Percentiles rank a stretch among this genome's conserved stretches.
phyloP scores from a whole-genome alignment of 257 asterid genomes.

The Fraxinus pennsylvanica region DNA sequence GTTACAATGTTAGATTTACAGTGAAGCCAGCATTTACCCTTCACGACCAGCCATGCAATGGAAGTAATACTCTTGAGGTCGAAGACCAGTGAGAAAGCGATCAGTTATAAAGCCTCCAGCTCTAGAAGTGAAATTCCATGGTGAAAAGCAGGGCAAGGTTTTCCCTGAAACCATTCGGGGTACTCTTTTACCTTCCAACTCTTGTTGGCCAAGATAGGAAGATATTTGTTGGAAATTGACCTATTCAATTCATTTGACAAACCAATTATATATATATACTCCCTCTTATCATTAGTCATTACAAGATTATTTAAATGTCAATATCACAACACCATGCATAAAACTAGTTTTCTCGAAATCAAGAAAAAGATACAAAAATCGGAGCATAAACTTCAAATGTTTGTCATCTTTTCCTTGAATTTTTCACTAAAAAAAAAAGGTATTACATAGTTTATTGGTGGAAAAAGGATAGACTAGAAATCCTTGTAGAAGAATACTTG shows the following conservation, averaged over 20 bases:
- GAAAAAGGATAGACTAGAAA: background rate
- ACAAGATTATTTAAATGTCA: background rate
- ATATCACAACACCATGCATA: background rate
- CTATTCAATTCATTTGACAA: conserved; percentile 40
- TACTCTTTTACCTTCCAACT: conserved; percentile 97
- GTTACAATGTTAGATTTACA: conserved; percentile 21
- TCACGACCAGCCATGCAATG: conserved; percentile 99
- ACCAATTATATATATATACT: background rate
- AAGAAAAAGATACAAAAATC: background rate
- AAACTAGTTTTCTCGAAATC: background rate
- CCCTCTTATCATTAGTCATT: background rate
- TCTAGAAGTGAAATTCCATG: conserved; percentile 94
- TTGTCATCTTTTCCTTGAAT: background rate
- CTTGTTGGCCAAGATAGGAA: conserved; percentile 96
- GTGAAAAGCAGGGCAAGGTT: conserved; percentile 87
- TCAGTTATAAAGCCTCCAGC: conserved; percentile 97
- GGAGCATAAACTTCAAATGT: background rate
- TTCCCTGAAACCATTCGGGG: conserved; percentile 99
- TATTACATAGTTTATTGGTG: background rate
- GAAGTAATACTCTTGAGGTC: conserved; percentile 95
- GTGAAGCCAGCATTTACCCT: conserved; percentile 52
- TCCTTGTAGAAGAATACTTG: background rate
- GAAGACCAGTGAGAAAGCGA: conserved; percentile 94
- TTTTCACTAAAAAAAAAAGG: background rate
- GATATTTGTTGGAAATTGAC: conserved; percentile 99